phyloP scores from a whole-genome alignment of 352 stramenopile genomes.

The Phytophthora macrochlamydospora region DNA sequence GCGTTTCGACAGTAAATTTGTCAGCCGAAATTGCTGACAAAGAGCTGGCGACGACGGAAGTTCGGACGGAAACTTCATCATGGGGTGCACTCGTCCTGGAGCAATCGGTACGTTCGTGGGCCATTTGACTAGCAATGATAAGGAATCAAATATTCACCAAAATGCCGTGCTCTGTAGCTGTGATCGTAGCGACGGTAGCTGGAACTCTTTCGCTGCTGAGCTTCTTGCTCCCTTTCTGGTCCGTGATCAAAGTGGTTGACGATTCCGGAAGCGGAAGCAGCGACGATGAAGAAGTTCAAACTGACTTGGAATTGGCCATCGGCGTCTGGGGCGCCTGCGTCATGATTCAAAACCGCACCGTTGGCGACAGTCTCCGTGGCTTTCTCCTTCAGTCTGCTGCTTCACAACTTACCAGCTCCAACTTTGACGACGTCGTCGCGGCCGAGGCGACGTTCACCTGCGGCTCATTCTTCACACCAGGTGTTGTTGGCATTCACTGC shows the following conservation, averaged over 20 bases:
- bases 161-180: slow-evolving; percentile 35
- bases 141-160: not conserved
- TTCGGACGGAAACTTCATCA: slow-evolving; percentile 5
- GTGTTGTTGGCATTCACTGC: slow-evolving; percentile 38
- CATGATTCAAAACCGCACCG: slow-evolving; percentile 40
- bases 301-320: slow-evolving; percentile 48
- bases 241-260: slow-evolving; percentile 32
- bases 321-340: slow-evolving; percentile 64
- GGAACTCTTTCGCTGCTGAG: slow-evolving; percentile 38
- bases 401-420: not conserved
- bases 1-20: slow-evolving; percentile 30
- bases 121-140: not conserved
- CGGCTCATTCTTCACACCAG: slow-evolving; percentile 40
- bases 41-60: not conserved
- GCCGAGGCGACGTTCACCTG: slow-evolving; percentile 46
- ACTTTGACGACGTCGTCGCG: not conserved
- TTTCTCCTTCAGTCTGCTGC: slow-evolving; percentile 23
- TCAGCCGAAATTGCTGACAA: not conserved
- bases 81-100: slow-evolving; percentile 59
- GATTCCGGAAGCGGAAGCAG: slow-evolving; percentile 2
- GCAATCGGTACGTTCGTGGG: slow-evolving; percentile 35
- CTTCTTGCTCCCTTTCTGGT: slow-evolving; percentile 66
- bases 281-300: slow-evolving; percentile 10
- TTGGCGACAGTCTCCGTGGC: slow-evolving; percentile 15
- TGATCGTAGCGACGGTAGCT: slow-evolving; percentile 26